Evolutionary conservation across 2,329 filamentous ascomycete species (phyloP).

Genomic region (Sclerotinia trifoliorum): DNA sequence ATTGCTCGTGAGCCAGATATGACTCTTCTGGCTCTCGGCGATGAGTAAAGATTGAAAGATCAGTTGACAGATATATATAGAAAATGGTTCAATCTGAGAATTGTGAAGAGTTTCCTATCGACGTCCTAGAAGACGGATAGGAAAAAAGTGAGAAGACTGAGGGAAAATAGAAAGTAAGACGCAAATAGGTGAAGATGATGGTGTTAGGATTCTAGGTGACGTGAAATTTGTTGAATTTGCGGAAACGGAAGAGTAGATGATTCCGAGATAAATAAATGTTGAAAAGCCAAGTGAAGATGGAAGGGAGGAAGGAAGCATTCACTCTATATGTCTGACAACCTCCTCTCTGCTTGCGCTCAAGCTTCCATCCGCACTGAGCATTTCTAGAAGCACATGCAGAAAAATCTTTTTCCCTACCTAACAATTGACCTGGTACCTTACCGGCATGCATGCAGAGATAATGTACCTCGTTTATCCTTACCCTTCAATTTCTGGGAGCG

Average conservation of each 20-base stretch:
- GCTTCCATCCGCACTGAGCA: conserved; percentile 14
- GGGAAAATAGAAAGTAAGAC: background rate
- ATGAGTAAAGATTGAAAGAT: background rate
- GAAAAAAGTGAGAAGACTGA: background rate
- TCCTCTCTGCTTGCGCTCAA: conserved; percentile 12
- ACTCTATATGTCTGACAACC: conserved; percentile 15
- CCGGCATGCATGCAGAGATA: conserved; percentile 10
- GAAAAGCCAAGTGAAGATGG: background rate
- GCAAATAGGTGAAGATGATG: background rate
- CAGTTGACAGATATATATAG: background rate
- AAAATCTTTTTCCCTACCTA: background rate
- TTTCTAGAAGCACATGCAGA: conserved; percentile 11
- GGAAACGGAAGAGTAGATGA: conserved; percentile 1
- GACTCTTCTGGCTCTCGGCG: conserved; percentile 30
- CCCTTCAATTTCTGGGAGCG: background rate
- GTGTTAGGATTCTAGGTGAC: background rate
- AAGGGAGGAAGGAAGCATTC: conserved; percentile 5
- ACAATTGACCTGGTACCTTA: background rate
- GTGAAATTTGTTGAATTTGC: background rate
- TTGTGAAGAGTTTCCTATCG: background rate
- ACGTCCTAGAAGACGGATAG: conserved; percentile 3
- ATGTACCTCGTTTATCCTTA: conserved; percentile 8
- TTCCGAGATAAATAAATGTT: background rate
- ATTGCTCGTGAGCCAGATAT: conserved; percentile 30
- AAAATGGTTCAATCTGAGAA: background rate